Base-by-base conservation (phyloP, 768 basidiomycete genomes). In the Astraeus odoratus region DNA sequence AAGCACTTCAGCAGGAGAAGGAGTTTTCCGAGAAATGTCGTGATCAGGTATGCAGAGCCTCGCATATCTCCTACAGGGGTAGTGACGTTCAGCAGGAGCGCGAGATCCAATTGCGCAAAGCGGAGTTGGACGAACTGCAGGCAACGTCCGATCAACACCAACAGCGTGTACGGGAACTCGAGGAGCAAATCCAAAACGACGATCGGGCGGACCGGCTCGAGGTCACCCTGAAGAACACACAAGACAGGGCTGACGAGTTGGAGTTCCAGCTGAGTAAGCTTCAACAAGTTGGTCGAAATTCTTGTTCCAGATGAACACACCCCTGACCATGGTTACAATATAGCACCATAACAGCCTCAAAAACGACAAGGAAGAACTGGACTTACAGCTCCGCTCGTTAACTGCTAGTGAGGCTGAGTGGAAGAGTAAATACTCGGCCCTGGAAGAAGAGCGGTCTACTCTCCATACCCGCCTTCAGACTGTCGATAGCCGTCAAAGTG, bases 121-220 rank as follows among this genome's bases (percentile, higher is more conserved):
- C 72, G 0, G 70, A 76, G 3, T 58, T 76, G 6, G 65, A 69
- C 35, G 80, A 82, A 29, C 61, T 77, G 25, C 76, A 72, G 39
- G 65, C 71, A 30, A 72, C 79, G 48, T 71, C 75, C 4, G 75
- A 76, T 39, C 73, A 75, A 38, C 71, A 73, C 49, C 72, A 75
- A 48, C 73, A 78, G 36, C 71, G 76, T 44, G 71, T 82, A 20
- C 80, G 78, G 22, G 86, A 90, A 52, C 64, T 92, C 25, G 80
- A 86, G 55, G 88, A 90, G 49, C 84, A 87, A 51, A 81, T 92
- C 18, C 80, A 90, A 60, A 81, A 77, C 48, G 88, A 92, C 57
- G 86, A 91, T 61, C 81, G 85, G 33, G 80, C 81, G 13, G 88
- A 89, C 51, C 73, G 74, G 34, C 65, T 90, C 20, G 87, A 90